Evolutionary conservation across 2,329 filamentous ascomycete genomes (phyloP).

Genomic region (Ophiognomonia clavigignenti-juglandacearum): DNA sequence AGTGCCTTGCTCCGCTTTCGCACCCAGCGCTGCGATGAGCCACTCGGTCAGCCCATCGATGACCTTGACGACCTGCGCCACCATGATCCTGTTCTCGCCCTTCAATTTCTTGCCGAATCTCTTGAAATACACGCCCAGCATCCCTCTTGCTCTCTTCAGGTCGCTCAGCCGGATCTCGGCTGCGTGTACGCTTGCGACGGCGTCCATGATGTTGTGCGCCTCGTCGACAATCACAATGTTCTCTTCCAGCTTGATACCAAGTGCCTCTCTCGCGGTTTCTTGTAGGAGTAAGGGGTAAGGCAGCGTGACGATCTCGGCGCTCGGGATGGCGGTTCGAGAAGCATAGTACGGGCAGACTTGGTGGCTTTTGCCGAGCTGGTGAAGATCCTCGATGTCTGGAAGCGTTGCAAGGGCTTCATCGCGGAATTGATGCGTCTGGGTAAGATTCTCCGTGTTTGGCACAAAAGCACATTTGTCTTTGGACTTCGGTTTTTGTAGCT

Average conservation of each 20-base stretch:
- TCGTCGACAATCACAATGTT: conserved; percentile 96
- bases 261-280: conserved; percentile 77
- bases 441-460: conserved; percentile 70
- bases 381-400: conserved; percentile 90
- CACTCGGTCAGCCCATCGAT: conserved; percentile 72
- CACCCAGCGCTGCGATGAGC: conserved; percentile 50
- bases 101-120: conserved; percentile 86
- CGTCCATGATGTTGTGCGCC: conserved; percentile 96
- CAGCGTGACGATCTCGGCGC: conserved; percentile 84
- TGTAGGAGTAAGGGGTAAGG: conserved; percentile 90
- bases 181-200: conserved; percentile 82
- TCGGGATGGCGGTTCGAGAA: conserved; percentile 76
- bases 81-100: conserved; percentile 85
- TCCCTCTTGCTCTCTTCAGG: conserved; percentile 64
- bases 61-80: conserved; percentile 80
- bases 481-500: conserved; percentile 73
- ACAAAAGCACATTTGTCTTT: conserved; percentile 70
- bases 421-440: conserved; percentile 72
- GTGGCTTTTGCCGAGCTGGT: conserved; percentile 69
- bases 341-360: conserved; percentile 94
- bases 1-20: conserved; percentile 56
- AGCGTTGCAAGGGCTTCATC: conserved; percentile 80
- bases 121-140: conserved; percentile 77
- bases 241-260: conserved; percentile 78
- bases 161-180: conserved; percentile 70